Percentiles rank a stretch among this genome's conserved stretches.
Evolutionary conservation across 108 stramenopile genomes (phyloP).

Genomic region (Fragilariopsis cylindrus): DNA sequence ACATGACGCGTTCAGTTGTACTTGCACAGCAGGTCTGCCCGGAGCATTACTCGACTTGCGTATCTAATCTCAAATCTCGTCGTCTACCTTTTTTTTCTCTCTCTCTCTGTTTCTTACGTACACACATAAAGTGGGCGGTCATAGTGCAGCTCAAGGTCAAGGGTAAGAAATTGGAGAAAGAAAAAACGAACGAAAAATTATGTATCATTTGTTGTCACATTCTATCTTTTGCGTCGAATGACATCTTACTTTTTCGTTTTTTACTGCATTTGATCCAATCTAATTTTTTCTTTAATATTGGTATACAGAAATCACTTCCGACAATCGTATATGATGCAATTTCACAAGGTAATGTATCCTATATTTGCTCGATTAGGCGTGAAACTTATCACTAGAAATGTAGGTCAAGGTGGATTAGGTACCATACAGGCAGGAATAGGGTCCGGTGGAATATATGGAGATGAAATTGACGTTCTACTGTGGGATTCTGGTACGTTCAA

Average conservation of each 20-base stretch:
- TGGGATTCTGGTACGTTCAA: constrained; percentile 62
- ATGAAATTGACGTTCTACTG: constrained; percentile 69
- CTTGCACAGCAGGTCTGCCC: not conserved
- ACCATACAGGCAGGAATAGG: constrained; percentile 58
- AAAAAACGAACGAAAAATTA: not conserved
- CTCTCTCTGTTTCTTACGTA: not conserved
- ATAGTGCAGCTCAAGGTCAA: constrained; percentile 56
- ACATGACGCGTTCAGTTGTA: no score
- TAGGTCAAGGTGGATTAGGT: constrained; percentile 65
- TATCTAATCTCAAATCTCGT: not conserved
- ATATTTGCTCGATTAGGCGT: constrained; percentile 76
- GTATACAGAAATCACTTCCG: constrained; percentile 67
- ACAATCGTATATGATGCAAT: constrained; percentile 73
- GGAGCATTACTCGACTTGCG: not conserved
- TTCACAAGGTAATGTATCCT: constrained; percentile 64
- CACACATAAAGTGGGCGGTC: constrained; percentile 41
- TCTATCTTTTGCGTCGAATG: not conserved
- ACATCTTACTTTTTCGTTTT: not conserved
- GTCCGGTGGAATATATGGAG: constrained; percentile 66
- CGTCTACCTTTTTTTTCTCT: not conserved
- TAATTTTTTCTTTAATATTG: not conserved
- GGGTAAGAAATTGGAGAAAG: constrained; percentile 25
- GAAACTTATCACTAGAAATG: constrained; percentile 59
- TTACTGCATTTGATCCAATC: not conserved
- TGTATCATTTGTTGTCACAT: not conserved